Evolutionary conservation across 1,139 yeast genomes (phyloP).

Genomic region (Suhomyces bribrorum): DNA sequence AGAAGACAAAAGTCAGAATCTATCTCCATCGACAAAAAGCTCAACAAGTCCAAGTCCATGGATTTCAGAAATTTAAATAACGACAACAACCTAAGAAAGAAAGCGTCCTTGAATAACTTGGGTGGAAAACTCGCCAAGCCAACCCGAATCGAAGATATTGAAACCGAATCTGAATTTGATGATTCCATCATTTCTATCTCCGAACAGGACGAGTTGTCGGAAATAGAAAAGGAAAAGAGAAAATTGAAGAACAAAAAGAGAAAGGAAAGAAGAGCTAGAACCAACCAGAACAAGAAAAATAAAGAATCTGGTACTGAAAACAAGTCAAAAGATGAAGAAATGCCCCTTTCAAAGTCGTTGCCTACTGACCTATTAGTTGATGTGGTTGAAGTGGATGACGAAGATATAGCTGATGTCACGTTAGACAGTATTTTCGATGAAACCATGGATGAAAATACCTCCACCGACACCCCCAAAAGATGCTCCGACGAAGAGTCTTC

Average conservation of each 20-base stretch:
- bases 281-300: conserved; percentile 8
- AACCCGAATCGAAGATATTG: conserved; percentile 10
- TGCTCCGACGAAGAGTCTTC: conserved; percentile 9
- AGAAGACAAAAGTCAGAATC: conserved; percentile 14
- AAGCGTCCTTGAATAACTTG: conserved; percentile 10
- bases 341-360: not conserved
- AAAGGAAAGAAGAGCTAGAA: conserved; percentile 17
- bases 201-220: conserved; percentile 12
- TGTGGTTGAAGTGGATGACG: conserved; percentile 6
- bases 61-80: conserved; percentile 12
- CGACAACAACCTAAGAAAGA: conserved; percentile 9
- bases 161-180: conserved; percentile 15
- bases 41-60: conserved; percentile 17
- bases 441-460: conserved; percentile 5
- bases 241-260: conserved; percentile 17
- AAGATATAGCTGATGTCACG: conserved; percentile 12
- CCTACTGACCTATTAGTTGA: conserved; percentile 3
- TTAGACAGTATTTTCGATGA: conserved; percentile 18
- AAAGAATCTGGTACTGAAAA: conserved; percentile 1
- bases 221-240: conserved; percentile 17
- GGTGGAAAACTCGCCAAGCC: conserved; percentile 1
- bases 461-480: conserved; percentile 6
- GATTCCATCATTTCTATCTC: conserved; percentile 12
- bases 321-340: not conserved
- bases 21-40: conserved; percentile 10